Evolutionary conservation across 108 stramenopile genomes (phyloP).

Genomic region (Cyclotella choctawhatcheeana): DNA sequence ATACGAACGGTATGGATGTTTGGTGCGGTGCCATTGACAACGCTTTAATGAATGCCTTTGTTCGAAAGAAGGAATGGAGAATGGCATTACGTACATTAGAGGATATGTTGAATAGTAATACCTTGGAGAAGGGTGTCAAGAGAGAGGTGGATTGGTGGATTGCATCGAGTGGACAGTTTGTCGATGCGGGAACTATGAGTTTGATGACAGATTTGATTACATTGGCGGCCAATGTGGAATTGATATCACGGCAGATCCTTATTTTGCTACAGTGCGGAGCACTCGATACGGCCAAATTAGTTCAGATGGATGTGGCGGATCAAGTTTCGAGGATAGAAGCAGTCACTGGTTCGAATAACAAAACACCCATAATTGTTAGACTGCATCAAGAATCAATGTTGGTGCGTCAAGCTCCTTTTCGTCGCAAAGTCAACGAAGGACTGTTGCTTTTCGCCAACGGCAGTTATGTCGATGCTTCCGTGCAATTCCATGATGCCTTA

Average conservation of each 20-base stretch:
- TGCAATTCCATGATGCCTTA: slow-evolving; percentile 59
- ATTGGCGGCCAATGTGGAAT: slow-evolving; percentile 52
- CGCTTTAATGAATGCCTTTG: slow-evolving; percentile 72
- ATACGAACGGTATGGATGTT: slow-evolving; percentile 34
- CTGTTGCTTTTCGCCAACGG: slow-evolving; percentile 68
- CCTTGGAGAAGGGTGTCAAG: slow-evolving; percentile 29
- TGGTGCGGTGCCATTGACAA: slow-evolving; percentile 58
- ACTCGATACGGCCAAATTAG: slow-evolving; percentile 56
- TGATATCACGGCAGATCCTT: slow-evolving; percentile 80
- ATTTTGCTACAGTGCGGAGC: slow-evolving; percentile 85
- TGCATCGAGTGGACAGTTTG: neutral
- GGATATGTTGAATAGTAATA: slow-evolving; percentile 56
- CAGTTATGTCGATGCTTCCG: slow-evolving; percentile 67
- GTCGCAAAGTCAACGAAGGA: slow-evolving; percentile 69
- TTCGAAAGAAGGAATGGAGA: slow-evolving; percentile 75
- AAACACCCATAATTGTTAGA: slow-evolving; percentile 2
- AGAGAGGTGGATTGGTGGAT: slow-evolving; percentile 41
- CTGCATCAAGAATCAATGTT: slow-evolving; percentile 27
- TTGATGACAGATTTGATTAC: slow-evolving; percentile 29
- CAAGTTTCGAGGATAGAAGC: slow-evolving; percentile 11
- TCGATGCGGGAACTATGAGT: neutral
- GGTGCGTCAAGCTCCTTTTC: slow-evolving; percentile 43
- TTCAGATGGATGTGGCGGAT: slow-evolving; percentile 46
- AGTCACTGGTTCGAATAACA: neutral
- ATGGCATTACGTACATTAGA: slow-evolving; percentile 75